A percentile compares a stretch with the other conserved stretches of the same genome.
phyloP scores from a whole-genome alignment of 805 yeast genomes.

The Metschnikowia noctiluminum region DNA sequence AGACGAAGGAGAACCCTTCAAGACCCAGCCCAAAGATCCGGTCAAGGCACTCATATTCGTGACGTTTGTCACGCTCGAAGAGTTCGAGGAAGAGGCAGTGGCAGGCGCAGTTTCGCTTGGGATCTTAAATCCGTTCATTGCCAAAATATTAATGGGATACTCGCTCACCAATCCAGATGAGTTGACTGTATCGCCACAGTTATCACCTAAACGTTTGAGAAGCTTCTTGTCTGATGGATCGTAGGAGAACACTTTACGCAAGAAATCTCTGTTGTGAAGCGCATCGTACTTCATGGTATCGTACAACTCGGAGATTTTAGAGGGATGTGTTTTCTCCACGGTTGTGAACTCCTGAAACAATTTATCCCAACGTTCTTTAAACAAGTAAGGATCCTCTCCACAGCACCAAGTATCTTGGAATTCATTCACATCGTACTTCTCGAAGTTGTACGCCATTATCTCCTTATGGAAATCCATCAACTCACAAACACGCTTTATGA shows the following conservation, averaged over 20 bases:
- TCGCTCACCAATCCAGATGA: slow-evolving; percentile 60
- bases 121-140: slow-evolving; percentile 72
- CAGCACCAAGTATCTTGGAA: slow-evolving; percentile 93
- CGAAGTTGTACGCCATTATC: slow-evolving; percentile 79
- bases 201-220: slow-evolving; percentile 34
- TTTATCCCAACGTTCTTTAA: slow-evolving; percentile 97
- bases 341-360: slow-evolving; percentile 85
- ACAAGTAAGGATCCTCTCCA: slow-evolving; percentile 86
- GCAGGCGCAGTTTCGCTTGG: slow-evolving; percentile 34
- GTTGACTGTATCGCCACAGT: slow-evolving; percentile 41
- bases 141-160: slow-evolving; percentile 70
- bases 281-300: slow-evolving; percentile 99
- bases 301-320: slow-evolving; percentile 91
- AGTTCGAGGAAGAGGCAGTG: slow-evolving; percentile 20
- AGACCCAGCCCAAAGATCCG: slow-evolving; percentile 74
- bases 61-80: slow-evolving; percentile 21
- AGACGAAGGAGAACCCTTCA: slow-evolving; percentile 39
- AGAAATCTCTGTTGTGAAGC: slow-evolving; percentile 84
- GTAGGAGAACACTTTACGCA: slow-evolving; percentile 78
- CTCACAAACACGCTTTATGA: slow-evolving; percentile 90
- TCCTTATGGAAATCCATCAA: slow-evolving; percentile 87
- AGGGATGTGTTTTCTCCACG: slow-evolving; percentile 96
- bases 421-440: slow-evolving; percentile 56
- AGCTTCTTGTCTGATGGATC: slow-evolving; percentile 41
- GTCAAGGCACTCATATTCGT: slow-evolving; percentile 38